Evolutionary conservation across 768 basidiomycete genomes (phyloP).

Genomic region (Ramaria sp.): DNA sequence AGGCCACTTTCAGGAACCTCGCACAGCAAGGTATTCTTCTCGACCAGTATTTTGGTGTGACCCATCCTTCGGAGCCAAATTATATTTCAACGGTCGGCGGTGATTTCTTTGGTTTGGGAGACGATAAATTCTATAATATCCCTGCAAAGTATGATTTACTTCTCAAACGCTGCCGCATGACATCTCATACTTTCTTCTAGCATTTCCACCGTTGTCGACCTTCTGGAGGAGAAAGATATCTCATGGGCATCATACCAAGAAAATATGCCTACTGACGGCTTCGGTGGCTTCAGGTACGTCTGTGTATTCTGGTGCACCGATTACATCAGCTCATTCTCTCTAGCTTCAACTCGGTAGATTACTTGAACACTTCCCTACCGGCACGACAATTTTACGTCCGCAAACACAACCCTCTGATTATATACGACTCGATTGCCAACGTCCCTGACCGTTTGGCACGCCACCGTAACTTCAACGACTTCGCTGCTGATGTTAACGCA

Average conservation of each 20-base stretch:
- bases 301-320: background rate
- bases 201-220: slow-evolving; percentile 47
- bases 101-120: slow-evolving; percentile 40
- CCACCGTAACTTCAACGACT: slow-evolving; percentile 53
- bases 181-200: slow-evolving; percentile 25
- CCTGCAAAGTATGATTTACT: slow-evolving; percentile 13
- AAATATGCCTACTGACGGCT: slow-evolving; percentile 43
- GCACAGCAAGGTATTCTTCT: slow-evolving; percentile 40
- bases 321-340: slow-evolving; percentile 9
- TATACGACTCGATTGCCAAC: slow-evolving; percentile 40
- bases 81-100: slow-evolving; percentile 37
- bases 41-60: slow-evolving; percentile 33
- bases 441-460: slow-evolving; percentile 30
- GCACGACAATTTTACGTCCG: slow-evolving; percentile 43
- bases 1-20: slow-evolving; percentile 25
- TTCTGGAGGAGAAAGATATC: slow-evolving; percentile 45
- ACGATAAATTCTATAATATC: slow-evolving; percentile 27
- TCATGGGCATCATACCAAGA: slow-evolving; percentile 58
- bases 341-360: slow-evolving; percentile 28
- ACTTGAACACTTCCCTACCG: slow-evolving; percentile 23
- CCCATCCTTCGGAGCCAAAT: slow-evolving; percentile 57
- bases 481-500: slow-evolving; percentile 42
- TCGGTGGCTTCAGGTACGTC: slow-evolving; percentile 24
- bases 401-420: slow-evolving; percentile 45
- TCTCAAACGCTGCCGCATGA: slow-evolving; percentile 13